Conservation (phyloP, 2,329 filamentous ascomycete genomes). For the Hypoxylon sp. region DNA sequence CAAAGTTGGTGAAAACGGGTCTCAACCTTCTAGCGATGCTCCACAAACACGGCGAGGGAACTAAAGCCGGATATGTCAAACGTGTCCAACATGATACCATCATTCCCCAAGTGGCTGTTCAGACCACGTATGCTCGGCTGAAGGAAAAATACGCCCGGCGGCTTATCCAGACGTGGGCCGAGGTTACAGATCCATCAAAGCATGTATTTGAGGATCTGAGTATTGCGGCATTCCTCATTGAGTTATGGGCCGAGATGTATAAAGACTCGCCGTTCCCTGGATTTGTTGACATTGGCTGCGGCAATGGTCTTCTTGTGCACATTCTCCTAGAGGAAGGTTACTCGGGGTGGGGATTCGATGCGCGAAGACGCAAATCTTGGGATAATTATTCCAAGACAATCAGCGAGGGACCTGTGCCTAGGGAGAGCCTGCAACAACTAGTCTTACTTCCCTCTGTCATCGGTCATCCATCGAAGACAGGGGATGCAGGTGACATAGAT, state of each 20-base stretch:
- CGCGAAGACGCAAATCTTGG: constrained; percentile 89
- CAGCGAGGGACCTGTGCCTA: constrained; percentile 33
- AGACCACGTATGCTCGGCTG: constrained; percentile 84
- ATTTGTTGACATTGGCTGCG: constrained; percentile 96
- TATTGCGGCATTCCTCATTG: constrained; percentile 92
- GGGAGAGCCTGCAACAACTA: constrained; percentile 59
- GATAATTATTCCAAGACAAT: constrained; percentile 67
- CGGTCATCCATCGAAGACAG: constrained; percentile 36
- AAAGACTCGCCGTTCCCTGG: constrained; percentile 75
- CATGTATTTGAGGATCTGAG: constrained; percentile 95
- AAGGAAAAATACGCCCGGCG: constrained; percentile 83
- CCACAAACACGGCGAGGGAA: constrained; percentile 80
- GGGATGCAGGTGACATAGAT: constrained; percentile 39
- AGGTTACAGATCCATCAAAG: constrained; percentile 88
- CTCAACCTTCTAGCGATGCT: constrained; percentile 77
- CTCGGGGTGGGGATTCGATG: constrained; percentile 91
- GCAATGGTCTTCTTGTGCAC: constrained; percentile 91
- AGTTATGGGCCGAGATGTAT: constrained; percentile 93
- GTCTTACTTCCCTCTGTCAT: constrained; percentile 66
- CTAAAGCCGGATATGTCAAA: constrained; percentile 78
- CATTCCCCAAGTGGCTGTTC: constrained; percentile 81
- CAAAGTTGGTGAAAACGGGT: constrained; percentile 75
- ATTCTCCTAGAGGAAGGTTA: constrained; percentile 87
- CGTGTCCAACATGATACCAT: constrained; percentile 87
- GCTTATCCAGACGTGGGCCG: constrained; percentile 84